phyloP scores from a whole-genome alignment of 768 basidiomycete species.

The Tubosaeta sp. region DNA sequence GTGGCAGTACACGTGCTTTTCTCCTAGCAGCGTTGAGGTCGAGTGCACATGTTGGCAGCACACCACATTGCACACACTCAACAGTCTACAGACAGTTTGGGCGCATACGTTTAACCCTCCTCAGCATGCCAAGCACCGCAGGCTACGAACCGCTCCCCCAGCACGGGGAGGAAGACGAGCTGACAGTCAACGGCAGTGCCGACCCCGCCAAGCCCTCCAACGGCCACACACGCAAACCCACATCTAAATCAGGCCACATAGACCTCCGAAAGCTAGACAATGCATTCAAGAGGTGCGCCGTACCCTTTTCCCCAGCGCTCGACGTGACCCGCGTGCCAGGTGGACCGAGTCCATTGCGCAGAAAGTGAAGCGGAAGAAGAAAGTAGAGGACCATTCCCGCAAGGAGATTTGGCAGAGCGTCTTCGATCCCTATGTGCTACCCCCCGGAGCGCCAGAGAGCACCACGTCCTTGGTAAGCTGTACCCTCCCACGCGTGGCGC shows the following conservation, averaged over 20 bases:
- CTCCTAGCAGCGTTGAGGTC: slow-evolving; percentile 8
- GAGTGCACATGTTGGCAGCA: slow-evolving; percentile 12
- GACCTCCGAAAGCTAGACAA: slow-evolving; percentile 76
- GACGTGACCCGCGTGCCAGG: slow-evolving; percentile 32
- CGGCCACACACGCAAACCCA: slow-evolving; percentile 28
- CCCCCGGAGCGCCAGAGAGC: slow-evolving; percentile 30
- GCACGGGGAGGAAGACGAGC: slow-evolving; percentile 36
- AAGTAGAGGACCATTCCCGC: slow-evolving; percentile 55
- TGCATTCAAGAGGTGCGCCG: slow-evolving; percentile 71
- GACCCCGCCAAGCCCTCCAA: slow-evolving; percentile 25
- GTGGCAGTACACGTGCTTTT: slow-evolving; percentile 21
- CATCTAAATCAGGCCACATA: slow-evolving; percentile 56
- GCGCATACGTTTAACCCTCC: background rate
- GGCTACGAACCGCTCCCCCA: slow-evolving; percentile 48
- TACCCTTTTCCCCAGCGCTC: background rate
- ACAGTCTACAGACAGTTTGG: slow-evolving; percentile 5
- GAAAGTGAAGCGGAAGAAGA: slow-evolving; percentile 79
- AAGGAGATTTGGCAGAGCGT: slow-evolving; percentile 78
- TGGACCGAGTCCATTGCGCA: slow-evolving; percentile 88
- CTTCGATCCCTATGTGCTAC: slow-evolving; percentile 60
- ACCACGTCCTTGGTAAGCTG: slow-evolving; percentile 14
- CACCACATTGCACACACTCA: slow-evolving; percentile 13
- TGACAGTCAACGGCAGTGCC: slow-evolving; percentile 32
- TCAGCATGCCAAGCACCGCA: slow-evolving; percentile 39
- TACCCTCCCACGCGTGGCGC: background rate